These are phyloP conservation scores for Mrakia hoshinonis DNA, from an alignment of 768 basidiomycete species.

Conservation along the genomic window DNA sequence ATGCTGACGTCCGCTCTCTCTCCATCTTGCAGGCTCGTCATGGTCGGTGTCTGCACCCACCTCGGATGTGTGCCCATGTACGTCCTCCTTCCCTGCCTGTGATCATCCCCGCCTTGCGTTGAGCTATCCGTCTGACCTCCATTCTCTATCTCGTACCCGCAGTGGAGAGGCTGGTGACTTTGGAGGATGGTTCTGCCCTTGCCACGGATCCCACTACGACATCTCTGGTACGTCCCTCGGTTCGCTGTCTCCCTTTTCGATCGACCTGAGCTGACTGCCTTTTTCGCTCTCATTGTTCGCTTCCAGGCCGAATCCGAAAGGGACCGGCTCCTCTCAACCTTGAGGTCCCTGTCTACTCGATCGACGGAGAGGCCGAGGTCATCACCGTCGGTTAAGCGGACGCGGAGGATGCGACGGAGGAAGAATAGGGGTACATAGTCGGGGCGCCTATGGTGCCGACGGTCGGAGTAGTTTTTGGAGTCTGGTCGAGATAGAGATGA, in stretches of 20 bases:
- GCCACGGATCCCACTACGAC: slow-evolving; percentile 81
- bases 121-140: not conserved
- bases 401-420: not conserved
- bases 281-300: not conserved
- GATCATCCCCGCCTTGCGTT: not conserved
- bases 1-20: not conserved
- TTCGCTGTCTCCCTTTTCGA: slow-evolving; percentile 38
- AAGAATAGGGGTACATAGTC: not conserved
- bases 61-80: slow-evolving; percentile 42
- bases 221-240: slow-evolving; percentile 13
- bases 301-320: slow-evolving; percentile 78
- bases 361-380: slow-evolving; percentile 49
- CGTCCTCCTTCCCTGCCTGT: not conserved
- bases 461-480: not conserved
- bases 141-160: not conserved
- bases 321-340: slow-evolving; percentile 96
- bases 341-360: slow-evolving; percentile 79
- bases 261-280: slow-evolving; percentile 54
- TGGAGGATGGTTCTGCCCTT: slow-evolving; percentile 99
- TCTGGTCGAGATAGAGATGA: slow-evolving; percentile 3
- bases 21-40: slow-evolving; percentile 41
- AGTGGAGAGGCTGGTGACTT: slow-evolving; percentile 74
- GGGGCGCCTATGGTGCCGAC: not conserved
- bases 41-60: slow-evolving; percentile 70
- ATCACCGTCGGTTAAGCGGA: slow-evolving; percentile 29